Evolutionary conservation across 2,329 filamentous ascomycete species (phyloP).

Genomic region (Davidsoniella virescens): DNA sequence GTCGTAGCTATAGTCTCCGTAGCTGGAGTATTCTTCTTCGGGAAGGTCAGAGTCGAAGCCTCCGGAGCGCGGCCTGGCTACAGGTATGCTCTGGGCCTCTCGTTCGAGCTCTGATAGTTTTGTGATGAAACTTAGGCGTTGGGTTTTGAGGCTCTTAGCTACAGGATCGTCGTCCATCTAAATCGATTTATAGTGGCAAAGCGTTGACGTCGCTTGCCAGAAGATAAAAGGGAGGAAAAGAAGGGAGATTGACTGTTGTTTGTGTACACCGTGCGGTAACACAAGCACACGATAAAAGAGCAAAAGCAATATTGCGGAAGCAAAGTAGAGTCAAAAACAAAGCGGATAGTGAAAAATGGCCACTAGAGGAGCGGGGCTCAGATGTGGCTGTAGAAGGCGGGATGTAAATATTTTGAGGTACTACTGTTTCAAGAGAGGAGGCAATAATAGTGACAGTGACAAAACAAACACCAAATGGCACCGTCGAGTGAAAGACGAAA

Average conservation of each 20-base stretch:
- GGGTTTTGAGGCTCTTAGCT: constrained; percentile 12
- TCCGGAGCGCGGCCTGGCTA: background rate
- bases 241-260: background rate
- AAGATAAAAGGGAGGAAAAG: background rate
- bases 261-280: no score
- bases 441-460: no score
- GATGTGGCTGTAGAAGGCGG: no score
- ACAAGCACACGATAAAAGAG: no score
- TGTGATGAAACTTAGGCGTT: constrained; percentile 12
- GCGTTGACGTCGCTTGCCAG: background rate
- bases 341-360: no score
- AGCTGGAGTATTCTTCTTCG: constrained; percentile 1
- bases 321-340: no score
- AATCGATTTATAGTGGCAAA: background rate
- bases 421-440: no score
- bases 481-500: no score
- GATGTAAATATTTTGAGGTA: no score
- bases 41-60: background rate
- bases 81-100: constrained; percentile 9
- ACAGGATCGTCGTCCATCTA: constrained; percentile 13
- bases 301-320: no score
- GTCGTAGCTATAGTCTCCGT: background rate
- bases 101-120: constrained; percentile 12
- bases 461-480: no score
- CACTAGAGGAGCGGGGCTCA: no score